These are phyloP conservation scores for Alliaria petiolata DNA, from an alignment of 345 rosid genomes.

Conservation along the genomic window DNA sequence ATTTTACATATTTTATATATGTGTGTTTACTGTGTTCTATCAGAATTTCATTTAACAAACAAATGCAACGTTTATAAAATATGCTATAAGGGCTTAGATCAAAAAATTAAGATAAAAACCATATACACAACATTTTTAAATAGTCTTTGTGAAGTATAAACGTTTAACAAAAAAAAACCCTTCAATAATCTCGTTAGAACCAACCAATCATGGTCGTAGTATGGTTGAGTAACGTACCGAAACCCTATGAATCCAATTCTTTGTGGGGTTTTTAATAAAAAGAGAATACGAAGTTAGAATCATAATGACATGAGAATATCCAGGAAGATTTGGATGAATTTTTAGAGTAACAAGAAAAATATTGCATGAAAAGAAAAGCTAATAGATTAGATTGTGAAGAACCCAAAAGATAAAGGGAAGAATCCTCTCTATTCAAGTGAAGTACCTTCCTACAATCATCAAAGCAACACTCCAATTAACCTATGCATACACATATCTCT, in stretches of 20 bases:
- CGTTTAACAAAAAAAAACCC: neutral
- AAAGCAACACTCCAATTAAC: constrained; percentile 23
- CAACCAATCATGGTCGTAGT: neutral
- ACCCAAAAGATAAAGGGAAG: constrained; percentile 36
- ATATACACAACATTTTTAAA: neutral
- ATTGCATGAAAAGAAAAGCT: constrained; percentile 37
- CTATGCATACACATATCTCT: constrained; percentile 14
- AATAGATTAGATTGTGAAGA: constrained; percentile 30
- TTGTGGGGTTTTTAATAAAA: constrained; percentile 26
- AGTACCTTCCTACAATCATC: constrained; percentile 34
- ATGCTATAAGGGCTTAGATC: neutral
- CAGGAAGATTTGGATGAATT: constrained; percentile 29
- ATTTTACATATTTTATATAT: too few species aligned
- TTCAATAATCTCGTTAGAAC: neutral
- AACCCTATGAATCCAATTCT: constrained; percentile 30
- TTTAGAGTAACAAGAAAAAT: constrained; percentile 35
- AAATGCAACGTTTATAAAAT: too few species aligned
- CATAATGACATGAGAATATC: constrained; percentile 33
- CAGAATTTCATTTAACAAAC: too few species aligned
- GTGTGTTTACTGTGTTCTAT: too few species aligned
- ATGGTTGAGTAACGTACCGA: constrained; percentile 17
- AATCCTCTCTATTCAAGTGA: constrained; percentile 31
- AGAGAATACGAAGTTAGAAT: constrained; percentile 24
- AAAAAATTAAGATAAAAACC: too few species aligned
- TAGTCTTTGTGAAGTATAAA: neutral